phyloP scores from a whole-genome alignment of 768 basidiomycete species.

The Suillus luteus region DNA sequence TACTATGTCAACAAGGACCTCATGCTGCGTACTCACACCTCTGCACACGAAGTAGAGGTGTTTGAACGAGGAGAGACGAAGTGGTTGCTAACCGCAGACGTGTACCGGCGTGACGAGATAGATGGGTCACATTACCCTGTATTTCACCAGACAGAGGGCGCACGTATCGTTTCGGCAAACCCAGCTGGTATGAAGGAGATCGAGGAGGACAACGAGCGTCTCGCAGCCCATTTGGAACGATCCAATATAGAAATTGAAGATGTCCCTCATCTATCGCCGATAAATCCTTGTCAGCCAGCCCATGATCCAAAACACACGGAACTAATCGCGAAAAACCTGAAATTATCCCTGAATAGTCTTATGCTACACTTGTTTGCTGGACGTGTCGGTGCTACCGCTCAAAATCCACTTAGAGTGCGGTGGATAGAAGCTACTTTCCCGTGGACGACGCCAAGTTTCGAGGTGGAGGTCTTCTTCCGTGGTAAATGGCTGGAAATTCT shows the following conservation, averaged over 20 bases:
- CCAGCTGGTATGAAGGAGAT: conserved; percentile 60
- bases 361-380: conserved; percentile 81
- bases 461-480: conserved; percentile 95
- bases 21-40: conserved; percentile 97
- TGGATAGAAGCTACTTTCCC: conserved; percentile 99
- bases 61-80: conserved; percentile 74
- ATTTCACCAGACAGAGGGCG: conserved; percentile 98
- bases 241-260: conserved; percentile 90
- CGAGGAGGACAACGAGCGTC: conserved; percentile 66
- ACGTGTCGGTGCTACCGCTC: conserved; percentile 46
- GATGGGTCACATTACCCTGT: conserved; percentile 96
- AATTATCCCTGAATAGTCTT: conserved; percentile 85
- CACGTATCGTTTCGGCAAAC: conserved; percentile 72
- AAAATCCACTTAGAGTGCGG: conserved; percentile 80
- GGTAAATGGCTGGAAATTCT: conserved; percentile 98
- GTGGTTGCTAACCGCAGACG: conserved; percentile 95
- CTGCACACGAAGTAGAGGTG: conserved; percentile 95
- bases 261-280: conserved; percentile 64
- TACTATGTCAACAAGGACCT: conserved; percentile 91
- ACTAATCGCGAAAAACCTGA: conserved; percentile 81
- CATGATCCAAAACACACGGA: conserved; percentile 78
- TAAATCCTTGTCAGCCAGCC: conserved; percentile 78
- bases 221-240: conserved; percentile 58
- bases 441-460: conserved; percentile 96
- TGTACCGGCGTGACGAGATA: conserved; percentile 97